phyloP scores from a whole-genome alignment of 768 basidiomycete species.

The Tylopilus felleus region DNA sequence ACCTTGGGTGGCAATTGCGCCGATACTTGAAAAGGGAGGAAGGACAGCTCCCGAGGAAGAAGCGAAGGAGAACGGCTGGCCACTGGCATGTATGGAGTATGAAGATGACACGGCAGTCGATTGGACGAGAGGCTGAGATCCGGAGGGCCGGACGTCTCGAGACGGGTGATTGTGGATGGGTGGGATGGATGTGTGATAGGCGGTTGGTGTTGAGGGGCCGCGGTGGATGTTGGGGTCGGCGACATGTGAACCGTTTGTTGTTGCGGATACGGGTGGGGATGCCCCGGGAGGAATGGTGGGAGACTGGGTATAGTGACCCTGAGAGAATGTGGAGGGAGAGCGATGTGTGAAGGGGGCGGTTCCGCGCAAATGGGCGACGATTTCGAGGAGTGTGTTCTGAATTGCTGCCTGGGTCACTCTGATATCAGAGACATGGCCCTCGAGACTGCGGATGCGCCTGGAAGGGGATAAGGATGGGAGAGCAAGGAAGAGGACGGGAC shows the following conservation, averaged over 20 bases:
- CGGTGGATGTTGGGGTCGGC: slow-evolving; percentile 22
- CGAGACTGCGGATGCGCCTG: slow-evolving; percentile 89
- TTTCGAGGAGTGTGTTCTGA: slow-evolving; percentile 74
- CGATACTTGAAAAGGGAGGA: slow-evolving; percentile 70
- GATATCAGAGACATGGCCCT: slow-evolving; percentile 82
- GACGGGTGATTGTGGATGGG: slow-evolving; percentile 31
- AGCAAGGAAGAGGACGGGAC: slow-evolving; percentile 29
- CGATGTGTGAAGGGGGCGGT: slow-evolving; percentile 45
- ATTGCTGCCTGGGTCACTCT: slow-evolving; percentile 70
- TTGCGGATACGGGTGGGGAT: slow-evolving; percentile 42
- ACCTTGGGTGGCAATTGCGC: slow-evolving; percentile 49
- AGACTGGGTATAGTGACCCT: slow-evolving; percentile 55
- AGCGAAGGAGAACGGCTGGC: slow-evolving; percentile 31
- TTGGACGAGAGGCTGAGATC: slow-evolving; percentile 33
- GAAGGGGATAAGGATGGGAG: slow-evolving; percentile 15
- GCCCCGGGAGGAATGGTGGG: slow-evolving; percentile 63
- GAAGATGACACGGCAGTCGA: slow-evolving; percentile 37
- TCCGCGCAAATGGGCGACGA: slow-evolving; percentile 73
- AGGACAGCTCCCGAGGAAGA: slow-evolving; percentile 51
- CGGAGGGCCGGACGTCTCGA: slow-evolving; percentile 33
- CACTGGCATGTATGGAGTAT: slow-evolving; percentile 38
- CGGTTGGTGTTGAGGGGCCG: slow-evolving; percentile 30
- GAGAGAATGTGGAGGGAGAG: slow-evolving; percentile 59
- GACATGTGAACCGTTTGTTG: slow-evolving; percentile 34
- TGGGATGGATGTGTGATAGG: slow-evolving; percentile 28